Conservation (phyloP, 139 green algal species). For the Chlamydomonas asymmetrica region DNA sequence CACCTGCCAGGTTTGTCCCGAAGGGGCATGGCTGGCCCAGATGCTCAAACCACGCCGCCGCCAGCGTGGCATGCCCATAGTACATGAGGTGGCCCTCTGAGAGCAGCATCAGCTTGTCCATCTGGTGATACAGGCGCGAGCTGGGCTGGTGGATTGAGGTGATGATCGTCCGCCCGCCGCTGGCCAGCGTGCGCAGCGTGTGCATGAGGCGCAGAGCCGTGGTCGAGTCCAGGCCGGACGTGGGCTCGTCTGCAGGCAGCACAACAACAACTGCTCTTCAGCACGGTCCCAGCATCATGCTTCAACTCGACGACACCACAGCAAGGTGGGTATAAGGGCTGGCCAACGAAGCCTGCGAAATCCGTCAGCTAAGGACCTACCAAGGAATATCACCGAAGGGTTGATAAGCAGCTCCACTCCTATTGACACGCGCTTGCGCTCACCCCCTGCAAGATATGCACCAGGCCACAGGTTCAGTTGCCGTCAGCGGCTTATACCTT, state of each 20-base stretch:
- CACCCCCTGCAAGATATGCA: too few relatives aligned
- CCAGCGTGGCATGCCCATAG: conserved; percentile 78
- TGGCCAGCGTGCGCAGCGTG: conserved; percentile 69
- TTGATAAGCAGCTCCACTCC: conserved; percentile 91
- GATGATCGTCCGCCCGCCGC: conserved; percentile 77
- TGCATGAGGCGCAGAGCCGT: conserved; percentile 87
- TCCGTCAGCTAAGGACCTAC: too few relatives aligned
- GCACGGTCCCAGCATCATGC: too few relatives aligned
- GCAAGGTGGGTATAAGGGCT: too few relatives aligned
- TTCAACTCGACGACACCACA: too few relatives aligned
- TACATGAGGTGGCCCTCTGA: conserved; percentile 79
- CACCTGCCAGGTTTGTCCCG: conserved; percentile 69
- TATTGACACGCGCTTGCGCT: conserved; percentile 92
- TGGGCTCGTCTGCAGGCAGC: conserved; percentile 57
- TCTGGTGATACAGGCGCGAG: conserved; percentile 77
- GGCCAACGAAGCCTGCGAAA: too few relatives aligned
- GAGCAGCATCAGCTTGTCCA: conserved; percentile 71
- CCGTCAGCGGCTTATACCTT: too few relatives aligned
- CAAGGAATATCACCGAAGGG: conserved; percentile 87
- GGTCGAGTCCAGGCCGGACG: conserved; percentile 71
- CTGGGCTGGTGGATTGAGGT: conserved; percentile 95
- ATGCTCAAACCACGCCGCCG: conserved; percentile 78
- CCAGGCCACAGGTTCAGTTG: conserved; percentile 74
- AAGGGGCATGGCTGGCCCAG: conserved; percentile 66
- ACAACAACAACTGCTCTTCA: too few relatives aligned